Percentiles rank a stretch among this genome's conserved stretches.
Evolutionary conservation across 495 filamentous ascomycete species (phyloP).

Genomic region (Astrocystis sublimbata): DNA sequence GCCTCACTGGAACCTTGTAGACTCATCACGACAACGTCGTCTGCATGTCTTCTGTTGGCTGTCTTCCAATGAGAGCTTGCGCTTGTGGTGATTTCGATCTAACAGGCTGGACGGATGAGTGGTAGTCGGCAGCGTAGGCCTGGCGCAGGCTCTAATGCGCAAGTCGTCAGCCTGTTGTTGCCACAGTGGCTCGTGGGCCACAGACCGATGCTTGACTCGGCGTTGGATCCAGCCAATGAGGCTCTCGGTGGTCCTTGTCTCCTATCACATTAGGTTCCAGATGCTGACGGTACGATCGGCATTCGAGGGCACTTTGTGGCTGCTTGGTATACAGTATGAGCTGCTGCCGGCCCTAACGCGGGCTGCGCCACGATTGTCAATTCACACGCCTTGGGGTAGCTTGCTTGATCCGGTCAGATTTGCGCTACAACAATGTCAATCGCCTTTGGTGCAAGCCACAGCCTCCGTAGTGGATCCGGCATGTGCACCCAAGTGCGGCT

Average conservation of each 20-base stretch:
- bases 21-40: not conserved
- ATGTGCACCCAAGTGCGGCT: not conserved
- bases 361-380: not conserved
- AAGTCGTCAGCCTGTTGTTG: not conserved
- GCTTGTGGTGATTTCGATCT: not conserved
- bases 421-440: constrained; percentile 2
- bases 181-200: constrained; percentile 16
- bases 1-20: constrained; percentile 1
- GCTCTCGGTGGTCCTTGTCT: not conserved
- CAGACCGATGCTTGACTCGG: not conserved
- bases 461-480: constrained; percentile 5
- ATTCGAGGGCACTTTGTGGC: not conserved
- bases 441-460: constrained; percentile 10
- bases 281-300: not conserved
- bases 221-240: constrained; percentile 1
- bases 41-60: constrained; percentile 3
- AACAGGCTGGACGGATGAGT: not conserved
- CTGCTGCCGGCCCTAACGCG: not conserved
- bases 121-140: not conserved
- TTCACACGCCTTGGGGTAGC: constrained; percentile 15
- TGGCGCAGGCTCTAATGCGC: not conserved
- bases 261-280: not conserved
- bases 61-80: constrained; percentile 5
- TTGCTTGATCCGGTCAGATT: constrained; percentile 5
- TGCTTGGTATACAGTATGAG: constrained; percentile 15